Percentiles rank a stretch among this genome's conserved stretches.
These are phyloP conservation scores for Boeremia exigua DNA, from an alignment of 2,329 filamentous ascomycete genomes.

Conservation along the genomic window DNA sequence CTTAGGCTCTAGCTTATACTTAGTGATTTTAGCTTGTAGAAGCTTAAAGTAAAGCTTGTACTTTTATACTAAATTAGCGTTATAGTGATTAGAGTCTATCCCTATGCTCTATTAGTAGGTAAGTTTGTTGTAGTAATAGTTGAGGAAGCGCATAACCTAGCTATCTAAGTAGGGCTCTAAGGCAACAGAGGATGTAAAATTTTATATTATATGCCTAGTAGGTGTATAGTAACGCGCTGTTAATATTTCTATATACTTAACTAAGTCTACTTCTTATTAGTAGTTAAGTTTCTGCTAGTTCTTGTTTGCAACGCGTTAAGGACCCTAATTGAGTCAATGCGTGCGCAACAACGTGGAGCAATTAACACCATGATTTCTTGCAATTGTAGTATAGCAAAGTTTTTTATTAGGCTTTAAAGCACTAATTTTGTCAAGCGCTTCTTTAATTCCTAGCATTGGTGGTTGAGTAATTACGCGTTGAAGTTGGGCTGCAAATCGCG, in stretches of 20 bases:
- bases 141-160: not conserved
- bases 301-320: not conserved
- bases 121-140: not conserved
- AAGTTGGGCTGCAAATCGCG: no score
- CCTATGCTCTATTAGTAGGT: not conserved
- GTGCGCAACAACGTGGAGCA: no score
- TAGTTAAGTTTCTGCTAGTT: not conserved
- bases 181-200: not conserved
- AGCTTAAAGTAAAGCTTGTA: slow-evolving; percentile 1
- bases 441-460: no score
- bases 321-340: no score
- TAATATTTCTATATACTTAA: not conserved
- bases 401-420: no score
- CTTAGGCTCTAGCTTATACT: not conserved
- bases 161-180: not conserved
- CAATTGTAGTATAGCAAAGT: no score
- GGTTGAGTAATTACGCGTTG: no score
- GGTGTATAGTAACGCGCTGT: not conserved
- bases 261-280: not conserved
- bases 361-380: no score
- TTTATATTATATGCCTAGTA: not conserved
- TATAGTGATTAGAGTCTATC: not conserved
- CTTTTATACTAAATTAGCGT: not conserved
- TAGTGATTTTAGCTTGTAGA: not conserved
- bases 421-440: no score